Conservation (phyloP, 2,329 filamentous ascomycete species). For the Aspergillus aculeatinus region DNA sequence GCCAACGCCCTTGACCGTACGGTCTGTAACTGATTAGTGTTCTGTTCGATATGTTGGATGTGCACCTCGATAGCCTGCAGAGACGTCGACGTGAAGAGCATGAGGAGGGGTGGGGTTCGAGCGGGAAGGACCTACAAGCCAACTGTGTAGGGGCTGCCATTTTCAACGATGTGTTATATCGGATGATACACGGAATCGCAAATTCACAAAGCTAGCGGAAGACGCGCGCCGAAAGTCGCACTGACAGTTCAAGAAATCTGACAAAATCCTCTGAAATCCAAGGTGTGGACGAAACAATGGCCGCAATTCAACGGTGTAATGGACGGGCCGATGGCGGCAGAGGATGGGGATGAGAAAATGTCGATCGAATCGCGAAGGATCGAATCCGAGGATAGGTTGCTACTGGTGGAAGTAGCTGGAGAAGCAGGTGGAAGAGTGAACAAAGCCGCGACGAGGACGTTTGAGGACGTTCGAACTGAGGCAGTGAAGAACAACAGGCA, state of each 20-base stretch:
- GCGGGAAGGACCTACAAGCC: slow-evolving; percentile 62
- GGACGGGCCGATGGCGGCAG: not conserved
- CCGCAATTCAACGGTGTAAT: slow-evolving; percentile 9
- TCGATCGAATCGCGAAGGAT: not conserved
- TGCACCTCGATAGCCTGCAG: not conserved
- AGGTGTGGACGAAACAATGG: slow-evolving; percentile 1
- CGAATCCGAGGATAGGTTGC: not conserved
- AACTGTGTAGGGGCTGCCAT: slow-evolving; percentile 94
- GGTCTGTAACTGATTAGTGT: slow-evolving; percentile 55
- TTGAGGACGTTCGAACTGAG: slow-evolving; percentile 10
- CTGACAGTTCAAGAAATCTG: slow-evolving; percentile 4
- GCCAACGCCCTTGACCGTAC: slow-evolving; percentile 94
- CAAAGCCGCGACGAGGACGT: not conserved
- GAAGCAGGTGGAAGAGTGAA: not conserved
- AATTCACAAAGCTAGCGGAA: slow-evolving; percentile 9
- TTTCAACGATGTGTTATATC: slow-evolving; percentile 13
- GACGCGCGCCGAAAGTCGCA: slow-evolving; percentile 1
- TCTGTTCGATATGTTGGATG: not conserved
- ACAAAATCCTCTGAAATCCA: slow-evolving; percentile 12
- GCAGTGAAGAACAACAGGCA: slow-evolving; percentile 11
- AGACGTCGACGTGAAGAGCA: not conserved
- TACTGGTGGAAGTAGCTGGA: not conserved
- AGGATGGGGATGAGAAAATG: not conserved
- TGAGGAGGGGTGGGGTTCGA: not conserved
- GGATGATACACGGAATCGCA: slow-evolving; percentile 6